These are phyloP conservation scores for Diaporthe velutina DNA, from an alignment of 2,329 filamentous ascomycete species.

Conservation along the genomic window DNA sequence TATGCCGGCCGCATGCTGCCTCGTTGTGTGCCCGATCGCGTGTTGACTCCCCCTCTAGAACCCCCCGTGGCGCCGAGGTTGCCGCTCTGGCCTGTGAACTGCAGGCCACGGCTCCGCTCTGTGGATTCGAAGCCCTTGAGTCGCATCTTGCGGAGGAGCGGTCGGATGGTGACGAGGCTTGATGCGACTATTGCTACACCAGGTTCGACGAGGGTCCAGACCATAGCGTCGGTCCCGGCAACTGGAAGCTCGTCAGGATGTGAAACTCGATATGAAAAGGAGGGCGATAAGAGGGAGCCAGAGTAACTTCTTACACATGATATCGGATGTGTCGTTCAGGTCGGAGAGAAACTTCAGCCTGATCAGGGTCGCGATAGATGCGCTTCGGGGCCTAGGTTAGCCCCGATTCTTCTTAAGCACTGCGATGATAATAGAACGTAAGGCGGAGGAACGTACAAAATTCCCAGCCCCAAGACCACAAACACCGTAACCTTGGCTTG, in stretches of 20 bases:
- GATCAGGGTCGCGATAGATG: slow-evolving; percentile 67
- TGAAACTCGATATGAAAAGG: neutral
- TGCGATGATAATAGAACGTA: too few relatives aligned
- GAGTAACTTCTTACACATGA: slow-evolving; percentile 58
- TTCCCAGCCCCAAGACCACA: slow-evolving; percentile 61
- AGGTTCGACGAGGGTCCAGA: slow-evolving; percentile 70
- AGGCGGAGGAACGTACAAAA: slow-evolving; percentile 57
- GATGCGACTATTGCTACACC: slow-evolving; percentile 68
- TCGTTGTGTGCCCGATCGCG: neutral
- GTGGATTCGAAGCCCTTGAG: slow-evolving; percentile 61
- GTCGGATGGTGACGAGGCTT: slow-evolving; percentile 67
- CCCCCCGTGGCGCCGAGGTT: slow-evolving; percentile 32
- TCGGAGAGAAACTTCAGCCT: slow-evolving; percentile 62
- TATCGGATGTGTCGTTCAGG: slow-evolving; percentile 58
- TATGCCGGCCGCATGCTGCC: slow-evolving; percentile 50
- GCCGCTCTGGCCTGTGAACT: slow-evolving; percentile 46
- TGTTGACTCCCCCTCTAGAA: slow-evolving; percentile 15
- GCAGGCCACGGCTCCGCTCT: slow-evolving; percentile 50
- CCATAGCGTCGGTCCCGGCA: slow-evolving; percentile 64
- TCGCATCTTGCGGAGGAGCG: slow-evolving; percentile 62
- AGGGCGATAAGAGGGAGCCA: neutral
- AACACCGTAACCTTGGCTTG: slow-evolving; percentile 66
- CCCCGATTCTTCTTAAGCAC: neutral
- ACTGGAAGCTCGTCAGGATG: slow-evolving; percentile 47
- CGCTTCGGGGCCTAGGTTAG: slow-evolving; percentile 49